phyloP scores from a whole-genome alignment of 2,329 filamentous ascomycete species.

The Hawksworthiomyces lignivorus region DNA sequence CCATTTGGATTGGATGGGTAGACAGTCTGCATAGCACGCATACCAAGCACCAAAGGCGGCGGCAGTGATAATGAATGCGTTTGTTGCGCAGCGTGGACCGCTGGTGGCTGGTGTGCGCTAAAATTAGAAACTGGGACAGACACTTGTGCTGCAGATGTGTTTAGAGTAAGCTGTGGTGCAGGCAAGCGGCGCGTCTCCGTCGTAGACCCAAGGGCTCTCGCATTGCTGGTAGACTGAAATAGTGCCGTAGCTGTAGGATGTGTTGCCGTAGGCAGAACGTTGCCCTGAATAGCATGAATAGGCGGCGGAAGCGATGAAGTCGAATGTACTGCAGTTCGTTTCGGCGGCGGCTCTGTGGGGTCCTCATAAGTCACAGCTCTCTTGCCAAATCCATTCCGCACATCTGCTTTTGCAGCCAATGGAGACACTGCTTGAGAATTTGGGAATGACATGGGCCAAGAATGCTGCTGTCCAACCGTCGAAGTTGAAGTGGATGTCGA shows the following conservation, averaged over 20 bases:
- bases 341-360: conserved; percentile 45
- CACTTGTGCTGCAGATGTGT: conserved; percentile 34
- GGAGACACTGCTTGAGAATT: conserved; percentile 38
- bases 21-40: conserved; percentile 68
- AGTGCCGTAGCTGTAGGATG: background rate
- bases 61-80: conserved; percentile 49
- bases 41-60: conserved; percentile 51
- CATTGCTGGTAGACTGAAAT: background rate
- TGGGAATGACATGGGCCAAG: conserved; percentile 16
- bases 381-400: conserved; percentile 35
- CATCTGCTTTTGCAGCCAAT: conserved; percentile 39
- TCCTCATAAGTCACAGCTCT: conserved; percentile 42
- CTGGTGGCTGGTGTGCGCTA: background rate
- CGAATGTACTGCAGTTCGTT: too few relatives aligned
- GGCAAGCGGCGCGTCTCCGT: conserved; percentile 46
- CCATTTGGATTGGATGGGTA: conserved; percentile 47
- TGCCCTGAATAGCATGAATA: too few relatives aligned
- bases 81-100: conserved; percentile 17
- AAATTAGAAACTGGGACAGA: background rate
- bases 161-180: conserved; percentile 62
- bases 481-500: conserved; percentile 5
- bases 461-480: conserved; percentile 12
- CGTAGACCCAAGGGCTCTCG: too few relatives aligned
- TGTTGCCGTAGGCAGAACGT: background rate
- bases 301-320: background rate